Conservation (phyloP, 495 filamentous ascomycete genomes). For the Penicillium flavigenum region DNA sequence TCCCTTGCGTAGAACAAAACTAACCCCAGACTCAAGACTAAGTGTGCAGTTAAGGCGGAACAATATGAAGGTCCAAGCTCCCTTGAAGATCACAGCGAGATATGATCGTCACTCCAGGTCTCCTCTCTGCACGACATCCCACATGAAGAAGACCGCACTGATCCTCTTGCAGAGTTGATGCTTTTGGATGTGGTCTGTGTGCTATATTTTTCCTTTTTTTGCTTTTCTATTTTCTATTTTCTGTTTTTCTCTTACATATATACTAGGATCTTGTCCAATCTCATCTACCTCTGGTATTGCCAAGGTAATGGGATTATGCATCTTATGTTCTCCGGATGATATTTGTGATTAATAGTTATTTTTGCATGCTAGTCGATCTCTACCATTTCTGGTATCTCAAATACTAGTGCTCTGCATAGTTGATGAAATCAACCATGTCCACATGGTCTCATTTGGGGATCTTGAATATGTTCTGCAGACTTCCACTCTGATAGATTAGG, state of each 20-base stretch:
- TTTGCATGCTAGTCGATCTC: constrained; percentile 17
- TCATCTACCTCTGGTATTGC: neutral
- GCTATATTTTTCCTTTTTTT: neutral
- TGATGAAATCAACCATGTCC: constrained; percentile 18
- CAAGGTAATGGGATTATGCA: constrained; percentile 8
- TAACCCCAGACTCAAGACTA: neutral
- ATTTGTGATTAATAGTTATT: constrained; percentile 10
- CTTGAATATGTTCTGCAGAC: constrained; percentile 12
- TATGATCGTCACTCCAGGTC: constrained; percentile 22
- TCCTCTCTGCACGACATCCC: constrained; percentile 30
- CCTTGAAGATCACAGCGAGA: constrained; percentile 20
- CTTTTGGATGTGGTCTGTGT: constrained; percentile 15
- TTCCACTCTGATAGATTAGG: constrained; percentile 20
- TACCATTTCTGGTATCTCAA: constrained; percentile 16
- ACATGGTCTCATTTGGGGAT: constrained; percentile 31
- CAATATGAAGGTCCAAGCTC: constrained; percentile 30
- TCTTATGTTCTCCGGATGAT: constrained; percentile 20
- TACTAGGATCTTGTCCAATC: neutral
- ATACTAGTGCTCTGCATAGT: constrained; percentile 18
- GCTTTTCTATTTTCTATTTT: neutral
- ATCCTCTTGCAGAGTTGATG: constrained; percentile 20
- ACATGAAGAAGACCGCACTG: constrained; percentile 21
- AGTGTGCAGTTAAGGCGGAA: constrained; percentile 9
- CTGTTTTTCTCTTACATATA: neutral
- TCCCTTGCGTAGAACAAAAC: constrained; percentile 2